Conservation (phyloP, 352 stramenopile species). For the Globisporangium takayamanum region DNA sequence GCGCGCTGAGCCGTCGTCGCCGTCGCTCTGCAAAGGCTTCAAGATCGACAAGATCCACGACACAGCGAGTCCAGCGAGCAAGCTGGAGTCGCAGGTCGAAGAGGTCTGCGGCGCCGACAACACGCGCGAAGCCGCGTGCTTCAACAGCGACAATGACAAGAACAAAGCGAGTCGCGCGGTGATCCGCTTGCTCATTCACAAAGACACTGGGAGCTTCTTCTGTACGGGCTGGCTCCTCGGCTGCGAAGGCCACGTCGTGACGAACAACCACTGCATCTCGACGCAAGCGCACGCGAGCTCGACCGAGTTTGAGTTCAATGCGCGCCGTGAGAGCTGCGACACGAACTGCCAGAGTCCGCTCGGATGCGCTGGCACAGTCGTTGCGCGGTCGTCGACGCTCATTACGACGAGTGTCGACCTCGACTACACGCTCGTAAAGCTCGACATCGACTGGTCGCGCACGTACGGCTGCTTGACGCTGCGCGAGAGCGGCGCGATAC, state of each 20-base stretch:
- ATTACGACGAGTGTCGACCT: conserved; percentile 28
- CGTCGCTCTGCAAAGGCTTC: conserved; percentile 37
- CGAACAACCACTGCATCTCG: conserved; percentile 78
- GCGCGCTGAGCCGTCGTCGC: conserved; percentile 14
- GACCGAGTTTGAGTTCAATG: conserved; percentile 67
- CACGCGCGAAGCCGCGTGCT: conserved; percentile 56
- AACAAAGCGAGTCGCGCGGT: conserved; percentile 33
- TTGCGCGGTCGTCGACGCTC: conserved; percentile 23
- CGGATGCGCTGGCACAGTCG: conserved; percentile 32
- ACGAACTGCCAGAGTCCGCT: conserved; percentile 25
- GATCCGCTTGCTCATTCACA: conserved; percentile 59
- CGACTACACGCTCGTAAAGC: conserved; percentile 69
- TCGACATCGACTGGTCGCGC: conserved; percentile 38
- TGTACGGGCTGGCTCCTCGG: conserved; percentile 74
- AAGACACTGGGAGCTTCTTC: conserved; percentile 39
- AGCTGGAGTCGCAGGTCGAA: conserved; percentile 24
- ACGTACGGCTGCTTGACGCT: conserved; percentile 55
- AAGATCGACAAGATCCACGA: conserved; percentile 45
- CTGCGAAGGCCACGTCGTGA: conserved; percentile 70
- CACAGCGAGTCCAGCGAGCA: conserved; percentile 21
- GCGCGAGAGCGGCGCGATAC: conserved; percentile 31
- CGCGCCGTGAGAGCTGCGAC: conserved; percentile 30
- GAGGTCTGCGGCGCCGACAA: conserved; percentile 58
- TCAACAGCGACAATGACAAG: conserved; percentile 11
- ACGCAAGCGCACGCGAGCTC: conserved; percentile 35